Conservation (phyloP, 1,139 yeast genomes). For the Yamadazyma dushanensis region DNA sequence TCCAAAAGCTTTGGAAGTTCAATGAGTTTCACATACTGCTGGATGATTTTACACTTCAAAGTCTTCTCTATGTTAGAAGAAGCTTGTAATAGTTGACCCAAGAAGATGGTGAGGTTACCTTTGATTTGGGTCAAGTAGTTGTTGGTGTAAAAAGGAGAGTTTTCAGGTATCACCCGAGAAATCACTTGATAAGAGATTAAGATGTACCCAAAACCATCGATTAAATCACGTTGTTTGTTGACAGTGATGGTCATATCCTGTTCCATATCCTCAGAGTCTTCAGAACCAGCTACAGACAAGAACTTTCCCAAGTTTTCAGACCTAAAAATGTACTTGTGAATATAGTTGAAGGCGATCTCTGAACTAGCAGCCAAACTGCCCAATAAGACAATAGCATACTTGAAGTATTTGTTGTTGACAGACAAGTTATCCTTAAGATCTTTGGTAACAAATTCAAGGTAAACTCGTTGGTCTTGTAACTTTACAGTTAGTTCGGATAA, state of each 20-base stretch:
- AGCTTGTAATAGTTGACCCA: constrained; percentile 67
- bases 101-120: constrained; percentile 63
- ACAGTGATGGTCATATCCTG: constrained; percentile 42
- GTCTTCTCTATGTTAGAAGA: constrained; percentile 68
- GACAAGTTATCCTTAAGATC: constrained; percentile 61
- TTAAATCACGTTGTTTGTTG: constrained; percentile 58
- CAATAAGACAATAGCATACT: constrained; percentile 61
- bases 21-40: constrained; percentile 59
- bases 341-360: constrained; percentile 41
- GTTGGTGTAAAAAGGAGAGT: constrained; percentile 21
- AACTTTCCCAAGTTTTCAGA: constrained; percentile 41
- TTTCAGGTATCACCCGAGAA: constrained; percentile 23
- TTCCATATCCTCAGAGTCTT: constrained; percentile 18
- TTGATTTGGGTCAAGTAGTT: constrained; percentile 37
- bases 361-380: constrained; percentile 50
- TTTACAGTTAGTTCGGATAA: constrained; percentile 42
- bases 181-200: constrained; percentile 30
- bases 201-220: constrained; percentile 61
- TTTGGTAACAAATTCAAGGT: constrained; percentile 41
- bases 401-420: constrained; percentile 53
- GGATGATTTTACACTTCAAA: constrained; percentile 63
- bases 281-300: constrained; percentile 21
- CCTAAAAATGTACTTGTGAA: constrained; percentile 38
- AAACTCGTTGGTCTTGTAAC: constrained; percentile 25
- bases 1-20: constrained; percentile 47